phyloP scores from a whole-genome alignment of 2,329 filamentous ascomycete genomes.

The Penicillium sp. region DNA sequence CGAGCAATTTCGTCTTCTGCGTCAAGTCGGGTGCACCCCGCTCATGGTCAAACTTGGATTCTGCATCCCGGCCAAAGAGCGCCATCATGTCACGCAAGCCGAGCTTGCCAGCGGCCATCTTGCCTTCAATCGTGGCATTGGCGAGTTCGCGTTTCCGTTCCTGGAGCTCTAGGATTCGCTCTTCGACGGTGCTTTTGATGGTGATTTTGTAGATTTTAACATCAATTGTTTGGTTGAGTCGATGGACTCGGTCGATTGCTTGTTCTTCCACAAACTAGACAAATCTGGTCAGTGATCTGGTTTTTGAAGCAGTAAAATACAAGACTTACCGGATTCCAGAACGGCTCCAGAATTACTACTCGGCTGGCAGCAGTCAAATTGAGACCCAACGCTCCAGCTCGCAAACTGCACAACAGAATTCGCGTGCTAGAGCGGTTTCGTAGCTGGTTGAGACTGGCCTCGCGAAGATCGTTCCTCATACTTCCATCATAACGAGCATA shows the following conservation, averaged over 20 bases:
- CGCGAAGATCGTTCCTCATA: constrained; percentile 90
- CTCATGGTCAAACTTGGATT: constrained; percentile 44
- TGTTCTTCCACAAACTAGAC: constrained; percentile 93
- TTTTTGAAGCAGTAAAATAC: background rate
- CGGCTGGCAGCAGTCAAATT: constrained; percentile 92
- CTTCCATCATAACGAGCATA: constrained; percentile 90
- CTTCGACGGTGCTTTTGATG: constrained; percentile 81
- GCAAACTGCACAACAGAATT: constrained; percentile 85
- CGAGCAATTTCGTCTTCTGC: constrained; percentile 30
- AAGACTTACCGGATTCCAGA: constrained; percentile 83
- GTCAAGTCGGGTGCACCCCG: constrained; percentile 31
- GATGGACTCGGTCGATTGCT: constrained; percentile 95
- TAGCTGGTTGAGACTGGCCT: constrained; percentile 75
- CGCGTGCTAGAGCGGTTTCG: constrained; percentile 71
- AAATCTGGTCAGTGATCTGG: background rate
- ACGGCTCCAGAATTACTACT: constrained; percentile 93
- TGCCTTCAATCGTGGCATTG: constrained; percentile 83
- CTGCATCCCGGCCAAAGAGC: constrained; percentile 72
- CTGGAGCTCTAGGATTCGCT: constrained; percentile 89
- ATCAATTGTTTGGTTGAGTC: constrained; percentile 93
- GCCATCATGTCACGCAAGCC: constrained; percentile 90
- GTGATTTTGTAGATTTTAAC: constrained; percentile 95
- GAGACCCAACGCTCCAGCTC: constrained; percentile 86
- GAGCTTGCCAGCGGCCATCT: constrained; percentile 72
- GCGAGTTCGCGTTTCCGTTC: constrained; percentile 89